phyloP scores from a whole-genome alignment of 371 early-diverging fungal species.

The Mortierella sp. region DNA sequence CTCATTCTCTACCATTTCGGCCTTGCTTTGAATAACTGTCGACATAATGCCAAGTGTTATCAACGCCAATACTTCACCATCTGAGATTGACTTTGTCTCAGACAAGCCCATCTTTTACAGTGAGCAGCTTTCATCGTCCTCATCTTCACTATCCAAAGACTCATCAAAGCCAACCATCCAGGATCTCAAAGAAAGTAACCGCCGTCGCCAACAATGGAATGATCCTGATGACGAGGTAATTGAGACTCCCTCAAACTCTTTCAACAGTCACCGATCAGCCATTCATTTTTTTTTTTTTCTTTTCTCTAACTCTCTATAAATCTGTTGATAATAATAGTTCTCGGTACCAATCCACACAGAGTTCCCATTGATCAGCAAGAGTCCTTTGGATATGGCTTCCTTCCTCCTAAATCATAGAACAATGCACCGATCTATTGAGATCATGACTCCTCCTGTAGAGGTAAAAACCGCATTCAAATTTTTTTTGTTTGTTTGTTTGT shows the following conservation, averaged over 20 bases:
- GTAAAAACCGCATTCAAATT: conserved; percentile 18
- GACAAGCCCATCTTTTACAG: conserved; percentile 12
- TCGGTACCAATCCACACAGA: conserved; percentile 52
- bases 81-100: conserved; percentile 10
- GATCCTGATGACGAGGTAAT: conserved; percentile 30
- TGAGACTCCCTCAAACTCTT: background rate
- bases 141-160: background rate
- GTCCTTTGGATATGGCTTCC: conserved; percentile 43
- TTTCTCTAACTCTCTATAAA: background rate
- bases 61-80: background rate
- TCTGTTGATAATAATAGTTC: conserved; percentile 25
- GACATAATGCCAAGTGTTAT: conserved; percentile 25
- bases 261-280: background rate
- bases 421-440: conserved; percentile 55
- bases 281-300: background rate
- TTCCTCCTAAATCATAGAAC: conserved; percentile 45
- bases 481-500: background rate
- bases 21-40: background rate
- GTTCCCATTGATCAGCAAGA: conserved; percentile 41
- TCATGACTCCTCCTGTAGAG: conserved; percentile 51
- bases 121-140: background rate
- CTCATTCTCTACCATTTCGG: background rate
- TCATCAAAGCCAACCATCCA: conserved; percentile 9
- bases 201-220: conserved; percentile 20
- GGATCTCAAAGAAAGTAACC: conserved; percentile 17